These are phyloP conservation scores for Podospora fimiseda DNA, from an alignment of 495 filamentous ascomycete genomes.

Conservation along the genomic window DNA sequence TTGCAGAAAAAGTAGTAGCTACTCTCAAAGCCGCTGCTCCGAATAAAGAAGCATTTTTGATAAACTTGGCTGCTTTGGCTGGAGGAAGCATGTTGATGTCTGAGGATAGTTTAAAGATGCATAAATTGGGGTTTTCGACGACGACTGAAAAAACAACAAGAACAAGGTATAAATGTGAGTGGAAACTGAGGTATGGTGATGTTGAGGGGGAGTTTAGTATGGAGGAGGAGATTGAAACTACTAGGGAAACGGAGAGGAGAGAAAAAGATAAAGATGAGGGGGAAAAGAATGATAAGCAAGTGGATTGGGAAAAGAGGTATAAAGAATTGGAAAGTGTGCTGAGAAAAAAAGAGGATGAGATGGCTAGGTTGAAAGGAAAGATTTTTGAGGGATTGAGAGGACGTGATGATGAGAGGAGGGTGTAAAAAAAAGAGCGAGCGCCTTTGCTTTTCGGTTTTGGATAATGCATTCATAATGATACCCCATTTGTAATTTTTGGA, in stretches of 20 bases:
- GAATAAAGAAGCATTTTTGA: conserved; percentile 44
- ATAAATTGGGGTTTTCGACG: conserved; percentile 21
- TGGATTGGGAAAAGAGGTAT: conserved; percentile 34
- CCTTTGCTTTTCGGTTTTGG: too few relatives aligned
- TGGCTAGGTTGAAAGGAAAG: conserved; percentile 18
- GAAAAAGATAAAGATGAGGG: conserved; percentile 8
- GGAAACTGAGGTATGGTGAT: conserved; percentile 42
- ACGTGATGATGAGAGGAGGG: background rate
- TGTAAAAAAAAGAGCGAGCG: too few relatives aligned
- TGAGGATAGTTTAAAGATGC: conserved; percentile 29
- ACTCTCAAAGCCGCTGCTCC: conserved; percentile 36
- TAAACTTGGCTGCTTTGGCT: conserved; percentile 45
- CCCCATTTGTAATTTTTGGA: too few relatives aligned
- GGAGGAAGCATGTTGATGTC: conserved; percentile 42
- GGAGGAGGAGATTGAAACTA: conserved; percentile 40
- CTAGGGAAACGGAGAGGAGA: conserved; percentile 22
- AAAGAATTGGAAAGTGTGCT: conserved; percentile 27
- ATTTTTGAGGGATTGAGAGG: conserved; percentile 18
- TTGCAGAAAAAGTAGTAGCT: conserved; percentile 39
- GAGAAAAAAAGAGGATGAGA: conserved; percentile 26
- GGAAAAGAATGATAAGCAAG: conserved; percentile 13
- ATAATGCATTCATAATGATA: too few relatives aligned
- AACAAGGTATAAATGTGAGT: conserved; percentile 37
- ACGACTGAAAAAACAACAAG: conserved; percentile 13
- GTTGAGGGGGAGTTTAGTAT: conserved; percentile 40